phyloP scores from a whole-genome alignment of 257 asterid species.

The Coffea canephora region DNA sequence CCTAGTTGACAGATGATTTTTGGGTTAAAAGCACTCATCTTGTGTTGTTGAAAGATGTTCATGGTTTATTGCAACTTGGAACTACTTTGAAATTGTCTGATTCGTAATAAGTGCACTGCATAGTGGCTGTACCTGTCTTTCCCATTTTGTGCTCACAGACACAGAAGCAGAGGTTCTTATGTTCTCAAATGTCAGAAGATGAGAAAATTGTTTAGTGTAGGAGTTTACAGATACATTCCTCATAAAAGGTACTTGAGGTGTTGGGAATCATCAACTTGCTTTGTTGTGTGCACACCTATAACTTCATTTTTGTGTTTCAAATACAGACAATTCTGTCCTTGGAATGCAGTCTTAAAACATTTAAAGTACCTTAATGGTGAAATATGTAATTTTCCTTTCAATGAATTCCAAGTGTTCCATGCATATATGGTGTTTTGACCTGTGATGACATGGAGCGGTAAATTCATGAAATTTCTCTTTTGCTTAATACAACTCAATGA shows the following conservation, averaged over 20 bases:
- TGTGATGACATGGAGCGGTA: slow-evolving; percentile 85
- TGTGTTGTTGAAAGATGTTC: not conserved
- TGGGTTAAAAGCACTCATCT: not conserved
- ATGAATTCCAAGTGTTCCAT: slow-evolving; percentile 72
- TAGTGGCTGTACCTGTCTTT: not conserved
- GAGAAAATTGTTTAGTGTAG: not conserved
- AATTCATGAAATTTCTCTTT: slow-evolving; percentile 7
- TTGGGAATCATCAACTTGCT: not conserved
- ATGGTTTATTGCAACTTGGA: not conserved
- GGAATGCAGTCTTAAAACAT: not conserved
- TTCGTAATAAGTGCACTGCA: not conserved
- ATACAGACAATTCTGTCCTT: not conserved
- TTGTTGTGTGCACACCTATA: not conserved
- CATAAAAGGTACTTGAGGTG: too few relatives aligned
- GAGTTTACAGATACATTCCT: not conserved
- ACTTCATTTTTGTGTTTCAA: not conserved
- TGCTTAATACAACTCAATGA: not conserved
- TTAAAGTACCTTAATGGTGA: too few relatives aligned
- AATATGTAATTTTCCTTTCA: not conserved
- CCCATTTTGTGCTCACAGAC: not conserved
- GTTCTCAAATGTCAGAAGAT: not conserved
- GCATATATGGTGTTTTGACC: slow-evolving; percentile 41
- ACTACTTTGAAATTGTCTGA: not conserved
- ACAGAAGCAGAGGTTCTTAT: not conserved
- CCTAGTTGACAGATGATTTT: not conserved